Percentiles rank a stretch among this genome's conserved stretches.
Evolutionary conservation across 768 basidiomycete species (phyloP).

Genomic region (Suillus subalutaceus): DNA sequence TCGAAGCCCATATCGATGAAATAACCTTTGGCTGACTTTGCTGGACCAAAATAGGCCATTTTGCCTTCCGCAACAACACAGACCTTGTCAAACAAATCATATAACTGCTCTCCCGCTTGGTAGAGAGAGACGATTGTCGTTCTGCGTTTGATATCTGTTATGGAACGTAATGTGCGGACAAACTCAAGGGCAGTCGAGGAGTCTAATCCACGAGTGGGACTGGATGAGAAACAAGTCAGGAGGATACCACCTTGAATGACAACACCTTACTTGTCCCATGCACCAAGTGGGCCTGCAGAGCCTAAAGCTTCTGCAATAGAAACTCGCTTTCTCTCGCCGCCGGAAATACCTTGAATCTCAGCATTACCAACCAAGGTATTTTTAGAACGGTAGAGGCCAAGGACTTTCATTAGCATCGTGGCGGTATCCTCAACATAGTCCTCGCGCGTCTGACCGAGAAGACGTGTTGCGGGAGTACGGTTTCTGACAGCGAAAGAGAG

Average conservation of each 20-base stretch:
- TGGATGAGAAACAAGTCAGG: slow-evolving; percentile 29
- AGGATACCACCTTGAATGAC: no score
- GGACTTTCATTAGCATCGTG: slow-evolving; percentile 65
- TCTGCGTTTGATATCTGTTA: slow-evolving; percentile 55
- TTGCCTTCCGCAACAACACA: slow-evolving; percentile 62
- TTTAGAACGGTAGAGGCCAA: slow-evolving; percentile 74
- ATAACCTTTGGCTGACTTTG: slow-evolving; percentile 54
- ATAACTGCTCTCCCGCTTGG: slow-evolving; percentile 76
- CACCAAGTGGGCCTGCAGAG: slow-evolving; percentile 76
- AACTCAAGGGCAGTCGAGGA: slow-evolving; percentile 76
- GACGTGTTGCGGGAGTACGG: slow-evolving; percentile 62
- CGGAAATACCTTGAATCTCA: slow-evolving; percentile 73
- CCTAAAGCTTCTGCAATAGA: slow-evolving; percentile 75
- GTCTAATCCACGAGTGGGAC: slow-evolving; percentile 72
- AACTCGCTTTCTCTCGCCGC: slow-evolving; percentile 83
- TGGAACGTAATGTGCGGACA: slow-evolving; percentile 67
- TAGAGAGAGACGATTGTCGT: slow-evolving; percentile 82
- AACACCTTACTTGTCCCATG: slow-evolving; percentile 67
- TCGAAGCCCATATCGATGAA: slow-evolving; percentile 60
- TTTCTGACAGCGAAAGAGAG: slow-evolving; percentile 69
- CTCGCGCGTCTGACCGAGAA: slow-evolving; percentile 43
- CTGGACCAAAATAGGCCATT: slow-evolving; percentile 63
- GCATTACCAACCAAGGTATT: slow-evolving; percentile 83
- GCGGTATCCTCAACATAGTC: slow-evolving; percentile 19
- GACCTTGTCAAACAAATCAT: slow-evolving; percentile 71